Base-by-base conservation (phyloP, 2,329 filamentous ascomycete species). In the Geoglossum cookeanum region DNA sequence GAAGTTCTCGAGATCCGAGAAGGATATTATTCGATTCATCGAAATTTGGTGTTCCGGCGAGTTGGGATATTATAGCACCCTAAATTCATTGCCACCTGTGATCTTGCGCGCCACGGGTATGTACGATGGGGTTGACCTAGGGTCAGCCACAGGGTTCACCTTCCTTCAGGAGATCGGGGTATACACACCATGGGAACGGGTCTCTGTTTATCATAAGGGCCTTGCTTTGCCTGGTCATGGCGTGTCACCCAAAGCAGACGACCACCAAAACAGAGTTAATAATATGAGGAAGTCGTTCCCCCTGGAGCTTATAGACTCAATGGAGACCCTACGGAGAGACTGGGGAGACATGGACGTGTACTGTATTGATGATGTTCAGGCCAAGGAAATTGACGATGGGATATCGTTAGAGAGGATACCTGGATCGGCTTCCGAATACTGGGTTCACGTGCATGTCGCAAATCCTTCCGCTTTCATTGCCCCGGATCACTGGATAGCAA, bases 381-480 rank as follows among this genome's bases (percentile, higher is more conserved):
- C 87, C 0, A 72, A 76, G 32, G 81, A 91, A 62, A 84, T 92
- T 58, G 87, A 94, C 62, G 87, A 94, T 65, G 87, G 83, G 1
- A 70, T 94, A 7, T 91, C 86, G 0, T 65, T 92, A 6, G 82
- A 88, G 64, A 67, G 69, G 51, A 77, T 82, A 0, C 68, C 72
- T 3, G 71, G 68, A 17, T 68, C 68, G 60, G 74, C 22, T 66
- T 74, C 55, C 29, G 74, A 84, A 61, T 80, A 78, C 64, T 92
- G 87, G 87, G 72, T 91, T 33, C 85, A 89, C 64, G 70, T 88
- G 35, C 87, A 92, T 66, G 77, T 85, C 47, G 87, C 87, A 13
- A 87, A 92, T 64, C 86, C 86, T 7, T 83, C 84, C 1, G 85
- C 87, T 4, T 78, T 79, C 59, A 79, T 92, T 60, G 63, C 71